Evolutionary conservation across 805 yeast genomes (phyloP).

Genomic region (Candida peoriensis): DNA sequence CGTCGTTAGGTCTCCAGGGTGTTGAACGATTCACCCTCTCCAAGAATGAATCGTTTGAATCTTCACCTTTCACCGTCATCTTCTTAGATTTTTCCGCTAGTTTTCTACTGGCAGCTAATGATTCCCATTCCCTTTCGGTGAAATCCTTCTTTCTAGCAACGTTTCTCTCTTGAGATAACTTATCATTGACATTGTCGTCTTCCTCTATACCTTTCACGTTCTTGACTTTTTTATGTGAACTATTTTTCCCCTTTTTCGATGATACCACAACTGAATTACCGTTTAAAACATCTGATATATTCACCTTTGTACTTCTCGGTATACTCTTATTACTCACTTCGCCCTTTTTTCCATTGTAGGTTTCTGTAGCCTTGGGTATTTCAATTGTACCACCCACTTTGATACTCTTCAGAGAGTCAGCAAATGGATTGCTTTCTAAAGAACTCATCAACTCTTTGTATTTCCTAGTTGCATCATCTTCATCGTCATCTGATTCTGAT

Average conservation of each 20-base stretch:
- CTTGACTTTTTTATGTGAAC: too few species aligned
- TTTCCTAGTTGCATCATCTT: background rate
- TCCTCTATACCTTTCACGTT: background rate
- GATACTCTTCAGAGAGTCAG: background rate
- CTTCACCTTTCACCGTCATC: background rate
- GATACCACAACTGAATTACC: too few species aligned
- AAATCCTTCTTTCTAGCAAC: conserved; percentile 1
- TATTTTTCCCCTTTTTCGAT: too few species aligned
- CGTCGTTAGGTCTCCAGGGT: conserved; percentile 11
- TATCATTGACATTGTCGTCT: background rate
- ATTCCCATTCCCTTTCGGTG: conserved; percentile 4
- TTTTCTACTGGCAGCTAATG: conserved; percentile 1
- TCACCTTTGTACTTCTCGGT: too few species aligned
- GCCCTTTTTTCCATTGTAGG: too few species aligned
- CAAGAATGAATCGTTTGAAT: conserved; percentile 9
- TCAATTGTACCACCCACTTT: background rate
- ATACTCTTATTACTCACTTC: too few species aligned
- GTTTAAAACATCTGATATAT: too few species aligned
- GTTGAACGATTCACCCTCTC: conserved; percentile 6
- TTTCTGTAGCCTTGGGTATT: background rate
- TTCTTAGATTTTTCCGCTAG: conserved; percentile 2
- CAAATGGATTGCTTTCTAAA: background rate
- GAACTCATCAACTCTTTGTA: background rate
- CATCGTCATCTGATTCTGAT: background rate
- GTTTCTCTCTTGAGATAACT: too few species aligned